phyloP scores from a whole-genome alignment of 495 filamentous ascomycete genomes.

The Xylaria venustula region DNA sequence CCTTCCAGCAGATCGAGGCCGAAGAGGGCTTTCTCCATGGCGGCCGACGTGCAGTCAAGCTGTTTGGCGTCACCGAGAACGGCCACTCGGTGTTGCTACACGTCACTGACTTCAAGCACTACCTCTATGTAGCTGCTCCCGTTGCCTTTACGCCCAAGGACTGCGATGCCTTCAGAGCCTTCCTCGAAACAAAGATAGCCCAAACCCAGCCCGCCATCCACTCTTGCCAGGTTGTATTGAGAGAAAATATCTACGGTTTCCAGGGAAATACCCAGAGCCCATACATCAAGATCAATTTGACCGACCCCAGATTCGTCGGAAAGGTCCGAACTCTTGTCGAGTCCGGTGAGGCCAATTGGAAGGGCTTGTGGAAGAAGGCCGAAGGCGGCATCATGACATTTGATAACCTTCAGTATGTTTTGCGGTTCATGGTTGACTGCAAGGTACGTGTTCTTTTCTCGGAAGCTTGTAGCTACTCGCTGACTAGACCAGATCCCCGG shows the following conservation, averaged over 20 bases:
- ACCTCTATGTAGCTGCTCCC: constrained; percentile 90
- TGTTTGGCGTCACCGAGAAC: constrained; percentile 95
- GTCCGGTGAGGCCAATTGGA: constrained; percentile 77
- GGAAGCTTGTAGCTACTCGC: background rate
- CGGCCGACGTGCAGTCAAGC: constrained; percentile 71
- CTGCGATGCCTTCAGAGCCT: constrained; percentile 70
- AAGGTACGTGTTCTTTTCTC: constrained; percentile 50
- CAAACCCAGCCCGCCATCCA: constrained; percentile 57
- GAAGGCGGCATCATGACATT: constrained; percentile 79
- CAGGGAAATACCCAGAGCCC: constrained; percentile 89
- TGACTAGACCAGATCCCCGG: constrained; percentile 63
- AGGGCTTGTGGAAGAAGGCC: constrained; percentile 75
- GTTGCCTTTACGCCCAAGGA: constrained; percentile 73
- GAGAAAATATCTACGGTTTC: constrained; percentile 89
- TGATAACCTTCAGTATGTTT: constrained; percentile 90
- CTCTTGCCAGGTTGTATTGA: constrained; percentile 72
- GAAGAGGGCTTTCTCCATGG: constrained; percentile 80
- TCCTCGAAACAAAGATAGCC: constrained; percentile 71
- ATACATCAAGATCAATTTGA: constrained; percentile 90
- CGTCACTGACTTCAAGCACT: constrained; percentile 93
- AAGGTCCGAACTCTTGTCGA: constrained; percentile 72
- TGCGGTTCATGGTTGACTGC: constrained; percentile 97
- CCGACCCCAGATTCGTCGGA: constrained; percentile 77
- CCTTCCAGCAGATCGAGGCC: constrained; percentile 93
- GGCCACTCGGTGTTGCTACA: constrained; percentile 95